A percentile compares a stretch with the other conserved stretches of the same genome.
These are phyloP conservation scores for Dacryopinax spathularia DNA, from an alignment of 768 basidiomycete genomes.

Conservation along the genomic window DNA sequence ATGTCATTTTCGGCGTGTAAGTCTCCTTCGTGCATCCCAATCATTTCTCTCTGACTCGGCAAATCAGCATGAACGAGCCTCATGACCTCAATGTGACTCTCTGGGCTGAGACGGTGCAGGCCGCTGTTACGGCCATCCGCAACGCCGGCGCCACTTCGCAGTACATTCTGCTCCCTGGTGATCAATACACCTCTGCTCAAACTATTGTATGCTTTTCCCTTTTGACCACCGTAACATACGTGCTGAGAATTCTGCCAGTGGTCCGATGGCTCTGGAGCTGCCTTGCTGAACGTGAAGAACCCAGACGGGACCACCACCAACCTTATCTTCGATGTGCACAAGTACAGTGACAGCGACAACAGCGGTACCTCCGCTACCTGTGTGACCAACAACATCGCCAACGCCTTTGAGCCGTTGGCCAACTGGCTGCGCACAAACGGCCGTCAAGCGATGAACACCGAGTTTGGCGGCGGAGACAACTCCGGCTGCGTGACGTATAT, in stretches of 20 bases:
- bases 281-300: conserved; percentile 14
- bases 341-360: conserved; percentile 44
- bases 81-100: conserved; percentile 36
- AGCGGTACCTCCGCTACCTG: conserved; percentile 35
- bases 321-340: conserved; percentile 49
- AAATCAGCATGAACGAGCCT: too few relatives aligned
- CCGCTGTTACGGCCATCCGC: conserved; percentile 49
- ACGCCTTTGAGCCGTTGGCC: conserved; percentile 34
- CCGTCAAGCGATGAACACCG: conserved; percentile 44
- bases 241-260: too few relatives aligned
- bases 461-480: conserved; percentile 45
- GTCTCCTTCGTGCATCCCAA: too few relatives aligned
- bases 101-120: conserved; percentile 42
- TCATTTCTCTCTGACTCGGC: too few relatives aligned
- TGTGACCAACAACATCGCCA: conserved; percentile 37
- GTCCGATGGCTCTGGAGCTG: neutral
- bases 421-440: conserved; percentile 37
- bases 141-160: conserved; percentile 41
- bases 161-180: conserved; percentile 44
- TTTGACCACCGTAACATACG: too few relatives aligned
- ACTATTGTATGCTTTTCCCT: conserved; percentile 34
- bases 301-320: conserved; percentile 16
- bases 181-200: conserved; percentile 32
- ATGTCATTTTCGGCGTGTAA: conserved; percentile 23
- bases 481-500: conserved; percentile 32